Conservation (phyloP, 495 filamentous ascomycete species). For the Neurospora tetraspora region DNA sequence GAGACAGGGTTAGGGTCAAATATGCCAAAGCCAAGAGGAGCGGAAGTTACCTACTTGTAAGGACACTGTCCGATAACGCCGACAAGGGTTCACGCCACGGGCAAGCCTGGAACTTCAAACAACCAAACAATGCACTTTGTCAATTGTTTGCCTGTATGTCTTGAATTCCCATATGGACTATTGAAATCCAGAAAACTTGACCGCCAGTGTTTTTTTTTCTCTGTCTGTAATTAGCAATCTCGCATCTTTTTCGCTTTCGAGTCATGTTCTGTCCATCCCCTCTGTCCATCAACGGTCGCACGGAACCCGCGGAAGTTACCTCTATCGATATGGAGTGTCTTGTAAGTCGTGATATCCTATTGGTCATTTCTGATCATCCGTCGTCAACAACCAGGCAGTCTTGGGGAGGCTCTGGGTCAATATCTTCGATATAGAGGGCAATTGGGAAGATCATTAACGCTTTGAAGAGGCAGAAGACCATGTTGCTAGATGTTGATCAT, state of each 20-base stretch:
- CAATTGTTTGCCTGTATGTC: background rate
- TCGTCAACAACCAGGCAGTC: background rate
- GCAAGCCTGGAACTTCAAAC: background rate
- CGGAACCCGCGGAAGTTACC: background rate
- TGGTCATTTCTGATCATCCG: background rate
- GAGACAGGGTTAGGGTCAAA: background rate
- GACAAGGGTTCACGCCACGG: background rate
- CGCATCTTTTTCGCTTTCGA: background rate
- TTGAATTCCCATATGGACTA: background rate
- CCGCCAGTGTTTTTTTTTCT: background rate
- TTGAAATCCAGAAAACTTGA: background rate
- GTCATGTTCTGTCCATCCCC: background rate
- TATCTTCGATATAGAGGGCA: background rate
- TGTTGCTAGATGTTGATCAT: background rate
- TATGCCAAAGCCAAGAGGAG: no score
- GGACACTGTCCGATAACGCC: background rate
- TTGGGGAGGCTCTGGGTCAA: no score
- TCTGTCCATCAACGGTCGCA: background rate
- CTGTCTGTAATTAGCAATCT: background rate
- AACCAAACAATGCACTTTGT: background rate
- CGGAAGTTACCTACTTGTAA: no score
- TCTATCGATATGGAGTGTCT: background rate
- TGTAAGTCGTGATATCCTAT: background rate
- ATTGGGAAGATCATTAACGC: background rate
- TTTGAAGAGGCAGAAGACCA: background rate